phyloP scores from a whole-genome alignment of 495 filamentous ascomycete genomes.

The Elaphomyces granulatus region DNA sequence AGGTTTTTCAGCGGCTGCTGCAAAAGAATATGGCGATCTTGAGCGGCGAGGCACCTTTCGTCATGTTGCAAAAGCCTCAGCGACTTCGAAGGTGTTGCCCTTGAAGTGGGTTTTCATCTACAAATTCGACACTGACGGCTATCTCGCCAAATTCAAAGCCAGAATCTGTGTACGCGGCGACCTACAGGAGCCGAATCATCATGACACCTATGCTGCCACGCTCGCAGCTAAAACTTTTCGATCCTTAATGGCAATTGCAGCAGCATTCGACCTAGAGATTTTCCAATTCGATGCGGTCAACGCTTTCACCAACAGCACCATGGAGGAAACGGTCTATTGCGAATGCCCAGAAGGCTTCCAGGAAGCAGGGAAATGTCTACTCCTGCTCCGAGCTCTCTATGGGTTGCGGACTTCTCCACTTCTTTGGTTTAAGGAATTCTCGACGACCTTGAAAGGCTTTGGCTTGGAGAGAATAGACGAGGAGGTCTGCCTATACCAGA shows the following conservation, averaged over 20 bases:
- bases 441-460: slow-evolving; percentile 6
- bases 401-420: slow-evolving; percentile 11
- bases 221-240: slow-evolving; percentile 11
- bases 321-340: slow-evolving; percentile 9
- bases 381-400: slow-evolving; percentile 11
- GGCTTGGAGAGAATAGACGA: slow-evolving; percentile 7
- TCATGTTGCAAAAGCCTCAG: too few relatives aligned
- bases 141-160: slow-evolving; percentile 16
- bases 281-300: slow-evolving; percentile 12
- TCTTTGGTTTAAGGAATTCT: slow-evolving; percentile 13
- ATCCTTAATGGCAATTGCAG: slow-evolving; percentile 10
- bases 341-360: slow-evolving; percentile 6
- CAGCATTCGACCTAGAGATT: slow-evolving; percentile 6
- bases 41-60: not conserved
- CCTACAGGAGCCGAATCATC: slow-evolving; percentile 8
- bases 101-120: slow-evolving; percentile 11
- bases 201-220: slow-evolving; percentile 11
- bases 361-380: not conserved
- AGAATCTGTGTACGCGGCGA: slow-evolving; percentile 17
- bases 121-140: slow-evolving; percentile 12
- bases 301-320: slow-evolving; percentile 14
- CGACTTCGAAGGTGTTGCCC: too few relatives aligned
- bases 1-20: not conserved
- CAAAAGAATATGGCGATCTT: not conserved
- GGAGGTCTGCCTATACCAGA: slow-evolving; percentile 10